These are phyloP conservation scores for Rhynchospora pubera DNA, from an alignment of 176 grass and related monocot species.

Conservation along the genomic window DNA sequence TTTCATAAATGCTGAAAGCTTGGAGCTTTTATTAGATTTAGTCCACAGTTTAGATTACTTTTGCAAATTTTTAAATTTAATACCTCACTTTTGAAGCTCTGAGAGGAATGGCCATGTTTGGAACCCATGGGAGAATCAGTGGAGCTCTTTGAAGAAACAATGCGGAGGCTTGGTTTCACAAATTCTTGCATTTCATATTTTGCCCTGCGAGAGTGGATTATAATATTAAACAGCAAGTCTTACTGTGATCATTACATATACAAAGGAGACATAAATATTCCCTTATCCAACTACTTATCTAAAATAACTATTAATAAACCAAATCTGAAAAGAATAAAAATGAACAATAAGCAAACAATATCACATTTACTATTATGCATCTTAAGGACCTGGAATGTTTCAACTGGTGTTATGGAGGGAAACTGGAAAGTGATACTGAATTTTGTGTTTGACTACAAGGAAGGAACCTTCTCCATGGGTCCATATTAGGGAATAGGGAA, in stretches of 20 bases:
- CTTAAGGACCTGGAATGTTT: background rate
- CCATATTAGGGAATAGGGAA: background rate
- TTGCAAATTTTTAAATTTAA: background rate
- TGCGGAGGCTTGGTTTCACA: constrained; percentile 66
- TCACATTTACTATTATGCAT: background rate
- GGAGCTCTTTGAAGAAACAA: constrained; percentile 47
- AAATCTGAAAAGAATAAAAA: background rate
- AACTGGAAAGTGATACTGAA: background rate
- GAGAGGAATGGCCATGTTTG: background rate
- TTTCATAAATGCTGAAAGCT: background rate
- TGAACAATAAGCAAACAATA: background rate
- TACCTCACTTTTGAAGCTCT: constrained; percentile 54
- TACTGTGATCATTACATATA: background rate
- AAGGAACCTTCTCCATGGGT: background rate
- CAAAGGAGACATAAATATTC: background rate
- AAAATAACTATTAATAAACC: background rate
- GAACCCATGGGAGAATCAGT: constrained; percentile 21
- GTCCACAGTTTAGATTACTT: background rate
- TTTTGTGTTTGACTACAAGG: background rate
- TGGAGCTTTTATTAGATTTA: background rate
- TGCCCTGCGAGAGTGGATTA: constrained; percentile 37
- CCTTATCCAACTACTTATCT: background rate
- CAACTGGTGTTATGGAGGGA: background rate
- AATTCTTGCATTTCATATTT: constrained; percentile 84
- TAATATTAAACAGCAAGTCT: background rate